These are phyloP conservation scores for Psophocarpus tetragonolobus DNA, from an alignment of 306 rosid species.

Conservation along the genomic window DNA sequence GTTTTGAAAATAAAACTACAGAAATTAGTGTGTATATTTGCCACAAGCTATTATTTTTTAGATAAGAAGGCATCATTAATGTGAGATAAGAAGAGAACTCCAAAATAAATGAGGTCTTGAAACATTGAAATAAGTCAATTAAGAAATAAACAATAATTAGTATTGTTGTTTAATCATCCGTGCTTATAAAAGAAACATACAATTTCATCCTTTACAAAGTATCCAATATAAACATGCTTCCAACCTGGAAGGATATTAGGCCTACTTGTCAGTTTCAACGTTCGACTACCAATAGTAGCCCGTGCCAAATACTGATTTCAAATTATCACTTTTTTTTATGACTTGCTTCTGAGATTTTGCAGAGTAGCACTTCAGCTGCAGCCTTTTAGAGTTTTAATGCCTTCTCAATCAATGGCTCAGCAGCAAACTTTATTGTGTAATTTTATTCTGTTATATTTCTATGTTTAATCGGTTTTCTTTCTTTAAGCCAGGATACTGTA, in stretches of 20 bases:
- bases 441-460: conserved; percentile 25
- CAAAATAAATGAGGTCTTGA: background rate
- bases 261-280: conserved; percentile 24
- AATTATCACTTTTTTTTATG: conserved; percentile 14
- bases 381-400: conserved; percentile 35
- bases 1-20: no score
- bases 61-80: background rate
- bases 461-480: background rate
- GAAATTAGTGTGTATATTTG: background rate
- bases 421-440: conserved; percentile 20
- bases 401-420: conserved; percentile 35
- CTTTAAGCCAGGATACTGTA: background rate
- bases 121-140: background rate
- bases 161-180: background rate
- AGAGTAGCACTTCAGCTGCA: conserved; percentile 20
- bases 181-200: conserved; percentile 22
- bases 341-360: conserved; percentile 16
- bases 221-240: conserved; percentile 40
- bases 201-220: conserved; percentile 52
- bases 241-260: conserved; percentile 36
- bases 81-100: conserved; percentile 31
- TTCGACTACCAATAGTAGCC: conserved; percentile 1
- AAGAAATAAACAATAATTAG: background rate
- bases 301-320: background rate
- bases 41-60: background rate